Evolutionary conservation across 306 rosid genomes (phyloP), one percentile per base, ranked within the genome.

Genomic region (Cucumis melo): DNA sequence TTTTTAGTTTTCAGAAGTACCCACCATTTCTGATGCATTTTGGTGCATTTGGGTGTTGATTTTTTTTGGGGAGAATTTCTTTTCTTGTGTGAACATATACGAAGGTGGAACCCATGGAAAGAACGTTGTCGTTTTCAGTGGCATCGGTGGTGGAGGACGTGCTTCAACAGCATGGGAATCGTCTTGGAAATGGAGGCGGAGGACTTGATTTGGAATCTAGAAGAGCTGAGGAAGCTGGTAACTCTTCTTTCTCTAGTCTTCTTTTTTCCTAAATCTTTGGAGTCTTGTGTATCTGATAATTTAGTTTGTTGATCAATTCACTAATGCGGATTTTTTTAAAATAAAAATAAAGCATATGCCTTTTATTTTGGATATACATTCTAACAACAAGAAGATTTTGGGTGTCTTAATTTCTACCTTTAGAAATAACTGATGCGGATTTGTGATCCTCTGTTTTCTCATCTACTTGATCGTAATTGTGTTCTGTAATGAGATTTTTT

Each of bases 211-310:
- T 90, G 82, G 95, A 87, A 75, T 90, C 84, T 39, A 86, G 97
- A 53, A 89, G 85, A 86, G 90, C 97, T 3, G 89, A 94, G 85
- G 94, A 94, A 91, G 91, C 91, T 51, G 98, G 98, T 94, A 87
- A 67, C 55, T 50, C 63, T 68, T 11, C 17, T 78, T 24, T 13
- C 9, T 10, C 68, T 24, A 17, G 9, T 24, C 27, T 20, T 76
- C 20, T 3, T 65, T 72, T 3, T 3, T 76, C 34, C 41, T 0
- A n/a, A 27, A 44, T 19, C 19, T 44, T 66, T 27, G 56, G 61
- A 44, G 67, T 32, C 42, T 71, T 46, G 20, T 68, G 74, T 46
- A 71, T 71, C 75, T 44, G 57, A 70, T 44, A 7, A 68, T 21
- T 44, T 3, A 14, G 36, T 68, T 41, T 23, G 56, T 5, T 12